Conservation (phyloP, 331 rosid species). For the Dryas integrifolia region DNA sequence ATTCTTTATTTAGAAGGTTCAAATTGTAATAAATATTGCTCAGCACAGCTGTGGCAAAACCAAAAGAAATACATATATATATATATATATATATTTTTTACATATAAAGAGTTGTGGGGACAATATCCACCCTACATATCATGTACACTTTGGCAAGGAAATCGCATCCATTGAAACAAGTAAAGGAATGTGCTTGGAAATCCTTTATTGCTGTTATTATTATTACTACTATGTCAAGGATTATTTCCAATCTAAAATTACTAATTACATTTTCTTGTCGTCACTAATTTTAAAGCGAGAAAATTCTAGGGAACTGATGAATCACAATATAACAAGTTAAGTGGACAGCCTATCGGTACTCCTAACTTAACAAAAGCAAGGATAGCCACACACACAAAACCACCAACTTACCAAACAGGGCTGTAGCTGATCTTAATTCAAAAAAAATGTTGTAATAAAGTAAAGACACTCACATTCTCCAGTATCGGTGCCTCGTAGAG, state of each 20-base stretch:
- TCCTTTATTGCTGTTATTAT: background rate
- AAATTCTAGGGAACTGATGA: background rate
- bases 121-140: background rate
- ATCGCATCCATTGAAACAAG: background rate
- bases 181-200: background rate
- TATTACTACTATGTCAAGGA: background rate
- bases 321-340: background rate
- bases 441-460: background rate
- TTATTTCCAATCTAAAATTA: background rate
- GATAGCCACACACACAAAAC: background rate
- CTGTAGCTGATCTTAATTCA: background rate
- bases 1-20: no score
- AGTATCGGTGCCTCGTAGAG: conserved; percentile 74
- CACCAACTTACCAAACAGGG: background rate
- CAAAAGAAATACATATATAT: no score
- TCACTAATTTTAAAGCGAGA: background rate
- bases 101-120: background rate
- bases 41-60: no score
- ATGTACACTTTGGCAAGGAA: background rate
- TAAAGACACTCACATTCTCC: conserved; percentile 68
- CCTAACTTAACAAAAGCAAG: background rate
- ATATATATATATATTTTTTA: background rate
- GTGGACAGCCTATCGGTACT: background rate
- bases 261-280: background rate
- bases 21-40: no score